Evolutionary conservation across 345 rosid species (phyloP), one percentile per base, ranked within the genome.

Genomic region (Hirschfeldia incana): DNA sequence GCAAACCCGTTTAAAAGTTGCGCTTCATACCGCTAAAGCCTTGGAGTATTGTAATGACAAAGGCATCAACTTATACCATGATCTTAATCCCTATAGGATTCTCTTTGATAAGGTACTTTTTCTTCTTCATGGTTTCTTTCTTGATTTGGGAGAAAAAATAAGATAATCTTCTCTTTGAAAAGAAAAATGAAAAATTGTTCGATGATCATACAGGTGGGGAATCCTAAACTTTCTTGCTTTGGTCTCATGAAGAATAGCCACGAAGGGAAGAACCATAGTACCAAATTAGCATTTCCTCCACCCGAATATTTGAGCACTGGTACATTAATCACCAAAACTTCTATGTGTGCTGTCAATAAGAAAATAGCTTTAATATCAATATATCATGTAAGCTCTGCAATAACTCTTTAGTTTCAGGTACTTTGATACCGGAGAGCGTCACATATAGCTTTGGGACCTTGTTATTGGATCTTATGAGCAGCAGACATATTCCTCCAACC

Each of bases 201-300:
- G 36, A 39, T 65, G 67, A 30, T 21, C 83, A 93, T 82, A 95
- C 84, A 95, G 98, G 92, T 86, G 44, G 97, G 94, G 67, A 91
- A 93, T 83, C 98, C 98, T 1, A 88, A 91, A 80, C 85, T 95
- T 9, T 95, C 98, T 81, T 89, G 96, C 85, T 95, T 91, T 83
- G 98, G 99, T 33, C 91, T 95, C 36, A 88, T 91, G 94, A 95
- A 95, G 86, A 93, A 89, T 76, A 89, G 97, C 72, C 86, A 88
- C 34, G 90, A 91, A 78, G 99, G 98, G 28, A 89, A 90, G 85
- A 93, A 88, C 75, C 87, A 88, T 72, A 91, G 97, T 72, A 93
- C 97, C 13, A 95, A 95, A 80, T 86, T 93, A 83, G 98, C 99
- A 42, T 95, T 95, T 81, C 92, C 96, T 74, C 99, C 98, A 44